phyloP scores from a whole-genome alignment of 2,329 filamentous ascomycete genomes.

The Domatiomyces catenatus region DNA sequence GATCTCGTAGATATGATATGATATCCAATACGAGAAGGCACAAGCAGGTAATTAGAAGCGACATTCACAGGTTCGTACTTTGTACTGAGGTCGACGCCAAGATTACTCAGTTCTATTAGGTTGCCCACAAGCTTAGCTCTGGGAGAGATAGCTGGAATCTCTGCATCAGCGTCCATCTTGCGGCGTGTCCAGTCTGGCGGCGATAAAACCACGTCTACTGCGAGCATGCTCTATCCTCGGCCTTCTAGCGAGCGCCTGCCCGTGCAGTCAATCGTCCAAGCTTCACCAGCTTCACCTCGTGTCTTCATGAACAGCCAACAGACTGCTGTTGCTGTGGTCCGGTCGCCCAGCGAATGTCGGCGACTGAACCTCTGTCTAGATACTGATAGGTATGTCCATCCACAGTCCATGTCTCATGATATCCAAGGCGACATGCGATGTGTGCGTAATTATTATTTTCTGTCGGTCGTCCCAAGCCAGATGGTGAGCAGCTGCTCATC shows the following conservation, averaged over 20 bases:
- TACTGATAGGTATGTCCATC: not conserved
- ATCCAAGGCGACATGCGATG: not conserved
- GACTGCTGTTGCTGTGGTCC: not conserved
- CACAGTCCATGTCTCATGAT: not conserved
- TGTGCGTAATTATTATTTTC: not conserved
- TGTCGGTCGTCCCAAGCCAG: not conserved
- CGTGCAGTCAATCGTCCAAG: not conserved
- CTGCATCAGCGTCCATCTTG: not conserved
- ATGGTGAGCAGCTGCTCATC: not conserved
- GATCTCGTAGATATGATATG: too few species aligned
- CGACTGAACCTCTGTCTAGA: not conserved
- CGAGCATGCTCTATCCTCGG: not conserved
- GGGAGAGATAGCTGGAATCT: not conserved
- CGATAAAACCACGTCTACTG: not conserved
- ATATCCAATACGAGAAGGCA: too few species aligned
- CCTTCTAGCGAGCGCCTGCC: not conserved
- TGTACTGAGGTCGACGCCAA: not conserved
- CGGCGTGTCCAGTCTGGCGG: not conserved
- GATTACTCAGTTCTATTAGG: too few species aligned
- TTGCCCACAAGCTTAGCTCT: too few species aligned
- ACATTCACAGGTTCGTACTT: too few species aligned
- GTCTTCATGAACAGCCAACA: not conserved
- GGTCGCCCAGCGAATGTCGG: not conserved
- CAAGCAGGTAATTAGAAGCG: not conserved
- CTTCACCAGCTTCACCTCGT: not conserved